phyloP scores from a whole-genome alignment of 495 filamentous ascomycete species.

The Penicillium paxilli region DNA sequence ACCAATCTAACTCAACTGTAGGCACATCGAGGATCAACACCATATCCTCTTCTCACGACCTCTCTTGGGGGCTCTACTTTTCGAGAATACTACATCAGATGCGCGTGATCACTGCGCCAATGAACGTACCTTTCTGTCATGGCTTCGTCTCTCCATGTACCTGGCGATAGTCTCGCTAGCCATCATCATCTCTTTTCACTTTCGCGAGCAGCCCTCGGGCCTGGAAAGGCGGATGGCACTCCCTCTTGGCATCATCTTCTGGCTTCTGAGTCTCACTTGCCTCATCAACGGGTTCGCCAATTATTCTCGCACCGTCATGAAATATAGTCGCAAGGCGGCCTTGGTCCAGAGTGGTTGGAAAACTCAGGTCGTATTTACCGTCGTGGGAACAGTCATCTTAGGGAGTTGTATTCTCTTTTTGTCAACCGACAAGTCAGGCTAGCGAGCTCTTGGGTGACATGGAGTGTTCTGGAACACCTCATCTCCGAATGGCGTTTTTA shows the following conservation, averaged over 20 bases:
- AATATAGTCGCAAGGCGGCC: constrained; percentile 74
- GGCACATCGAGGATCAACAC: constrained; percentile 31
- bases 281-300: constrained; percentile 77
- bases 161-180: constrained; percentile 86
- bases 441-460: too few relatives aligned
- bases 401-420: constrained; percentile 73
- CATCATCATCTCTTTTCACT: constrained; percentile 90
- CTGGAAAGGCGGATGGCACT: constrained; percentile 74
- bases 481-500: neutral
- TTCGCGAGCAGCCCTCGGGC: constrained; percentile 67
- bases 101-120: constrained; percentile 67
- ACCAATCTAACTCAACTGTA: constrained; percentile 6
- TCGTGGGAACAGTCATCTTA: constrained; percentile 77
- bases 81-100: constrained; percentile 86
- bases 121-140: constrained; percentile 82
- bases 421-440: constrained; percentile 46
- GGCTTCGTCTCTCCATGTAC: constrained; percentile 88
- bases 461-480: too few relatives aligned
- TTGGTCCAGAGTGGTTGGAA: constrained; percentile 94
- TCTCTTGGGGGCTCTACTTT: constrained; percentile 74
- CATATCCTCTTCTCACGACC: constrained; percentile 70
- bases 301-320: constrained; percentile 84
- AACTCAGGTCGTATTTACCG: constrained; percentile 76
- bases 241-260: constrained; percentile 87
- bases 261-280: constrained; percentile 74